A percentile compares a stretch with the other conserved stretches of the same genome.
These are phyloP conservation scores for Euphorbia corollata DNA, from an alignment of 441 rosid species.

Conservation along the genomic window DNA sequence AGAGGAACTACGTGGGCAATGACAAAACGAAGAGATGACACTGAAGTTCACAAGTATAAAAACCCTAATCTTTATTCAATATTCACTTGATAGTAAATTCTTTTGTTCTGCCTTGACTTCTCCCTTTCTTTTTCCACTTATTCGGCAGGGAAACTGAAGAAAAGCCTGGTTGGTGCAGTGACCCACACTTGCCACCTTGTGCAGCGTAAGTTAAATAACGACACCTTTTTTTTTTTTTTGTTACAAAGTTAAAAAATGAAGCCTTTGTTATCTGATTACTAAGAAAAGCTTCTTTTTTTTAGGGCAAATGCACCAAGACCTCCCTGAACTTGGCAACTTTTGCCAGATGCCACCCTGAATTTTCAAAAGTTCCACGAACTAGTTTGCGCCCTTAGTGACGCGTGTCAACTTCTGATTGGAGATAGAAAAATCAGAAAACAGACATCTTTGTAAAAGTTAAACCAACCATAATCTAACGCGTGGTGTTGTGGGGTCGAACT, in stretches of 20 bases:
- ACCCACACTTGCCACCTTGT: slow-evolving; percentile 89
- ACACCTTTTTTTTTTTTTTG: no score
- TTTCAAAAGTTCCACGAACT: no score
- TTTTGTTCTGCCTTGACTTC: slow-evolving; percentile 17
- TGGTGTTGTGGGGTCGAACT: no score
- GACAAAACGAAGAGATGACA: slow-evolving; percentile 72
- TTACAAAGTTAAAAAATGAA: slow-evolving; percentile 30
- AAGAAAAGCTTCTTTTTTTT: no score
- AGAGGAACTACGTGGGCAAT: slow-evolving; percentile 89
- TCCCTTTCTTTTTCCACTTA: slow-evolving; percentile 11
- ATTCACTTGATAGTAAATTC: slow-evolving; percentile 1
- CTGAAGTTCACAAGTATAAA: slow-evolving; percentile 79
- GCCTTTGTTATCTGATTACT: neutral
- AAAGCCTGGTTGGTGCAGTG: slow-evolving; percentile 79
- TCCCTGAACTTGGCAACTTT: no score
- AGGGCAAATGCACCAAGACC: no score
- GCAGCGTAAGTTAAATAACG: slow-evolving; percentile 63
- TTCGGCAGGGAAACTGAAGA: slow-evolving; percentile 60
- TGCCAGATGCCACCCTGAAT: no score
- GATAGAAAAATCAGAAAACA: no score
- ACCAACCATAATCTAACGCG: no score
- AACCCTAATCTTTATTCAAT: neutral
- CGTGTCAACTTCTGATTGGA: no score
- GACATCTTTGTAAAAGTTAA: no score
- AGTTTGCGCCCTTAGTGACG: no score